phyloP scores from a whole-genome alignment of 108 stramenopile genomes.

The Nitzschia sp. region DNA sequence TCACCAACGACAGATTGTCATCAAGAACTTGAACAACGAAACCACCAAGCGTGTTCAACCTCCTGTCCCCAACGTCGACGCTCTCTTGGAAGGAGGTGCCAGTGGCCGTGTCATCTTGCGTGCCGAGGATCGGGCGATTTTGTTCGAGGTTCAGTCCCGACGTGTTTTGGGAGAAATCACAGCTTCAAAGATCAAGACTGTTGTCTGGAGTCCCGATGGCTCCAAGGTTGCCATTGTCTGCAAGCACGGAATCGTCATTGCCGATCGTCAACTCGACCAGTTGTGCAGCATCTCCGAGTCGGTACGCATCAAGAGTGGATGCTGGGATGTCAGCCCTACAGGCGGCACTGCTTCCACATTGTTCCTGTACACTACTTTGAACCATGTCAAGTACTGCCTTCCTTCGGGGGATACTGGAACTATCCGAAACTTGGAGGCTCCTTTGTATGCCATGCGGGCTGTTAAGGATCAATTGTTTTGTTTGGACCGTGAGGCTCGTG shows the following conservation, averaged over 20 bases:
- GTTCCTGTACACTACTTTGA: constrained; percentile 95
- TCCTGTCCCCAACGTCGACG: constrained; percentile 90
- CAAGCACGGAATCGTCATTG: constrained; percentile 95
- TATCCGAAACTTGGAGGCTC: constrained; percentile 94
- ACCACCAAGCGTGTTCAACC: constrained; percentile 90
- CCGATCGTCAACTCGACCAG: constrained; percentile 92
- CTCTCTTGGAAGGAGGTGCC: constrained; percentile 90
- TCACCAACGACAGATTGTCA: constrained; percentile 84
- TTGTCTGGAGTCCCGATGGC: constrained; percentile 95
- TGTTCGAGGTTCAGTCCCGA: constrained; percentile 96
- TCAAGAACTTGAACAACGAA: constrained; percentile 97
- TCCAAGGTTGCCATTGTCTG: constrained; percentile 90
- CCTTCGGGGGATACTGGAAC: constrained; percentile 96
- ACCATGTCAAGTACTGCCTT: constrained; percentile 98
- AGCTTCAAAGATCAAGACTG: constrained; percentile 92
- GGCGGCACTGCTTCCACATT: constrained; percentile 81
- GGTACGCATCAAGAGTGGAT: constrained; percentile 95
- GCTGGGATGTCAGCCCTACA: constrained; percentile 88
- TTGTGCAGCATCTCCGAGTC: constrained; percentile 94
- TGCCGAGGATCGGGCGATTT: constrained; percentile 90
- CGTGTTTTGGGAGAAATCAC: constrained; percentile 94
- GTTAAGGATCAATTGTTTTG: constrained; percentile 89
- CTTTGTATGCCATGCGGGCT: constrained; percentile 91
- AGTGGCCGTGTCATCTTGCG: constrained; percentile 93
- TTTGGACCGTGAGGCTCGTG: constrained; percentile 94